These are phyloP conservation scores for Lactifluus pinguis DNA, from an alignment of 768 basidiomycete genomes.

Conservation along the genomic window DNA sequence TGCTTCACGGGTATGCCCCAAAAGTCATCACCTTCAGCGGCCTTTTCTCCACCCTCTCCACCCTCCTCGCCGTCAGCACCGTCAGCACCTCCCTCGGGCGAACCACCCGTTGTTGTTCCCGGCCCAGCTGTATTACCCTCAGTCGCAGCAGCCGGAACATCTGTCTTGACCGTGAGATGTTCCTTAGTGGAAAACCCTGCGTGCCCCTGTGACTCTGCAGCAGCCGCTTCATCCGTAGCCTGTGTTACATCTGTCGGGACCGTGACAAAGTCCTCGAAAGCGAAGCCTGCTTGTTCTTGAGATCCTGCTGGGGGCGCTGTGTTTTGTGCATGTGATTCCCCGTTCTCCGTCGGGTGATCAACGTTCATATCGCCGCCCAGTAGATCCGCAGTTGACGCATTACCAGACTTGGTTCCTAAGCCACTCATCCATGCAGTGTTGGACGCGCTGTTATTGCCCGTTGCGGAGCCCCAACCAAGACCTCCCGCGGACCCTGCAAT, in stretches of 20 bases:
- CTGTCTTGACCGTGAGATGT: conserved; percentile 3
- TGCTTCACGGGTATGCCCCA: not conserved
- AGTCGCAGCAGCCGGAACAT: not conserved
- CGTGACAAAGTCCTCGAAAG: not conserved
- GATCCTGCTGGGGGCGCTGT: not conserved
- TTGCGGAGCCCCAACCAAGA: conserved; percentile 11
- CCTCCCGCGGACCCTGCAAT: not conserved
- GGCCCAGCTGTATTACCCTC: not conserved
- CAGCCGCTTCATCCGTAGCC: not conserved
- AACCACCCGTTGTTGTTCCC: not conserved
- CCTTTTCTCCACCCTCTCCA: not conserved
- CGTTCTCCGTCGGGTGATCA: not conserved
- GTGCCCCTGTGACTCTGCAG: not conserved
- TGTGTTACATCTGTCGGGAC: not conserved
- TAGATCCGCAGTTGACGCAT: conserved; percentile 6
- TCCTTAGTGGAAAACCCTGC: not conserved
- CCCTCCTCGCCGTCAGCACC: not conserved
- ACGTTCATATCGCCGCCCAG: not conserved
- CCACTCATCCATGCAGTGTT: not conserved
- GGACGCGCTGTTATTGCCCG: conserved; percentile 11
- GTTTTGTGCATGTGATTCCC: not conserved
- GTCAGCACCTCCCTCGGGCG: conserved; percentile 4
- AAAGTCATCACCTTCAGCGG: not conserved
- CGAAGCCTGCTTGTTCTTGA: not conserved
- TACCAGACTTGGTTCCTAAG: not conserved